phyloP scores from a whole-genome alignment of 345 rosid species.

The Litchi chinensis region DNA sequence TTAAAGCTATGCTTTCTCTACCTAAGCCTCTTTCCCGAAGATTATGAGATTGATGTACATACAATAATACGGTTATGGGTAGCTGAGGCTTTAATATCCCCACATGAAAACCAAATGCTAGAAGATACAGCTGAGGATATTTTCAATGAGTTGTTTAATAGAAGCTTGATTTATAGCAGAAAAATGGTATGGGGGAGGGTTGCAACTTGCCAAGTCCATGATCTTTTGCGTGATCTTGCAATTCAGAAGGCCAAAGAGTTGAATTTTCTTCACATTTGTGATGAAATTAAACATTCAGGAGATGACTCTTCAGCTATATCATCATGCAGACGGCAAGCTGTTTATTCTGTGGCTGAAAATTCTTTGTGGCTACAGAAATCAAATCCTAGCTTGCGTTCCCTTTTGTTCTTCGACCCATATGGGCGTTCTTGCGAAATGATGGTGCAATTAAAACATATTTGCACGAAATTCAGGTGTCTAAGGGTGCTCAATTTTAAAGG shows the following conservation, averaged over 20 bases:
- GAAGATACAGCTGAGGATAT: slow-evolving; percentile 30
- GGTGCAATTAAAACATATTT: neutral
- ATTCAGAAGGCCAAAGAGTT: slow-evolving; percentile 28
- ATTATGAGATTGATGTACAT: slow-evolving; percentile 13
- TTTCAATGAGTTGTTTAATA: slow-evolving; percentile 26
- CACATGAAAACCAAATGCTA: slow-evolving; percentile 16
- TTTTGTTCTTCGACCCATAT: slow-evolving; percentile 5
- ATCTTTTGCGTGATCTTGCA: slow-evolving; percentile 25
- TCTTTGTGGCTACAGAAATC: neutral
- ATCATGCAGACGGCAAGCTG: neutral
- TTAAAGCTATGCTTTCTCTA: slow-evolving; percentile 35
- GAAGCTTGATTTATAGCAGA: slow-evolving; percentile 30
- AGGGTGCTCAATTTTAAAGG: slow-evolving; percentile 23
- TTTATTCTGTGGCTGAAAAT: neutral
- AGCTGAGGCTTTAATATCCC: slow-evolving; percentile 28
- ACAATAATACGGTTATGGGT: slow-evolving; percentile 28
- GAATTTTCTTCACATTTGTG: slow-evolving; percentile 22
- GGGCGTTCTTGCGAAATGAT: neutral
- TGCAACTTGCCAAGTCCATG: slow-evolving; percentile 26
- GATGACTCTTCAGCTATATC: neutral
- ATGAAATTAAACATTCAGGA: neutral
- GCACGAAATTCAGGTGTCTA: neutral
- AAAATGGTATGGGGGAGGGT: slow-evolving; percentile 14
- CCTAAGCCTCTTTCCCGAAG: slow-evolving; percentile 31
- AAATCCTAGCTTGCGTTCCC: slow-evolving; percentile 5